Evolutionary conservation across 306 rosid species (phyloP), one percentile per base, ranked within the genome.

Genomic region (Prunus campanulata): DNA sequence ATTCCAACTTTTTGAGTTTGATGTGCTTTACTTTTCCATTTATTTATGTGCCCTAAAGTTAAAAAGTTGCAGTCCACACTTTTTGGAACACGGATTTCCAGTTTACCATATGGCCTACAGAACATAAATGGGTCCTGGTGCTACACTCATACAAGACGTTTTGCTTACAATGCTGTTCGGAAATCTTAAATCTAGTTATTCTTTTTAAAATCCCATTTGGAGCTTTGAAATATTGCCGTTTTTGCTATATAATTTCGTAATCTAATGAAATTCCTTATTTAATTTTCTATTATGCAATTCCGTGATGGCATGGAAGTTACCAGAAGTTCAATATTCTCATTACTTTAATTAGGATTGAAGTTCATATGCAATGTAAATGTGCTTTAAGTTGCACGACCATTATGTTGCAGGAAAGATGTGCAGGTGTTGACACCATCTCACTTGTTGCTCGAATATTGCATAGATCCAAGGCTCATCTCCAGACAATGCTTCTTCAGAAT

Each of bases 351-450:
- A 54, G 44, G 44, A 29, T 19, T 50, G 74, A 77, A 73, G 65
- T 60, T 39, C 44, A 51, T 71, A 70, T 76, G 78, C 76, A 76
- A 42, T 72, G 51, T 79, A 66, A 57, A 60, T 83, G 63, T 77
- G 52, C 75, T 74, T 71, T 77, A 51, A 72, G 48, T 75, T 72
- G 74, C 77, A 81, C 48, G 25, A 74, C 65, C 67, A 54, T 71
- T 85, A 65, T 73, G 63, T 78, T 88, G 81, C 99, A 96, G 98
- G 99, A 96, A 88, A 89, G 98, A 87, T 89, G 97, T 64, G 93
- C 93, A 65, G 98, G 88, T 77, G 99, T 88, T 82, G 99, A 96
- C 84, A 85, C 96, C 66, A 57, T 91, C 74, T 87, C 88, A 70
- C 90, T 89, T 70, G 95, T 92, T 80, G 91, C 96, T 79, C 91